phyloP scores from a whole-genome alignment of 371 early-diverging fungal species.

The Mucor racemosus region DNA sequence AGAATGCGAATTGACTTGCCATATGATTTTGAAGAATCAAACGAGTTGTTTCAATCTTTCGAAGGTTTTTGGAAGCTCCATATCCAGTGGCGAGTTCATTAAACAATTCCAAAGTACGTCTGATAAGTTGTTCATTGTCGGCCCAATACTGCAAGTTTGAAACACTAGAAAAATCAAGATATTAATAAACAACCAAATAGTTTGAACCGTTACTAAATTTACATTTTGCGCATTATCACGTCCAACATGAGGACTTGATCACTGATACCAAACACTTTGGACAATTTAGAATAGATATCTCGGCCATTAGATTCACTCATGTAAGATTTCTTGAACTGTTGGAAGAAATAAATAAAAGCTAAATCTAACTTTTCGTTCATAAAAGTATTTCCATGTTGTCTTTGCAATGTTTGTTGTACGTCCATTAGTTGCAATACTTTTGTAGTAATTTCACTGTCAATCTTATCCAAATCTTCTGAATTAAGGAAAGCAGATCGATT shows the following conservation, averaged over 20 bases:
- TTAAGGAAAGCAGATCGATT: constrained; percentile 67
- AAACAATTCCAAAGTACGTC: constrained; percentile 65
- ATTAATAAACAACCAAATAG: background rate
- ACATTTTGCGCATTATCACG: constrained; percentile 75
- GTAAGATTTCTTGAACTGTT: constrained; percentile 78
- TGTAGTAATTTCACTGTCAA: constrained; percentile 69
- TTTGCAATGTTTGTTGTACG: constrained; percentile 52
- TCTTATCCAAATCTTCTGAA: constrained; percentile 65
- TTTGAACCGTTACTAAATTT: constrained; percentile 10
- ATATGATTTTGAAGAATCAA: constrained; percentile 73
- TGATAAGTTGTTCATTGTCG: constrained; percentile 33
- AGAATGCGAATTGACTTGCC: constrained; percentile 70
- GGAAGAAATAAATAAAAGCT: constrained; percentile 80
- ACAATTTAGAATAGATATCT: constrained; percentile 59
- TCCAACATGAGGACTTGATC: constrained; percentile 66
- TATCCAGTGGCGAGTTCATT: constrained; percentile 84
- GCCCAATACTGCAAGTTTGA: constrained; percentile 43
- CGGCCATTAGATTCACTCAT: constrained; percentile 56
- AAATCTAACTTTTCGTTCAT: constrained; percentile 69
- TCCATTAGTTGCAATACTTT: constrained; percentile 65
- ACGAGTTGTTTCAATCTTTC: constrained; percentile 73
- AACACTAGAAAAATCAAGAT: constrained; percentile 11
- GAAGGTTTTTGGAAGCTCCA: constrained; percentile 70
- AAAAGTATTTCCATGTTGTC: constrained; percentile 45
- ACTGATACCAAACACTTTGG: constrained; percentile 58